These are phyloP conservation scores for Collybiopsis luxurians DNA, from an alignment of 768 basidiomycete species.

Conservation along the genomic window DNA sequence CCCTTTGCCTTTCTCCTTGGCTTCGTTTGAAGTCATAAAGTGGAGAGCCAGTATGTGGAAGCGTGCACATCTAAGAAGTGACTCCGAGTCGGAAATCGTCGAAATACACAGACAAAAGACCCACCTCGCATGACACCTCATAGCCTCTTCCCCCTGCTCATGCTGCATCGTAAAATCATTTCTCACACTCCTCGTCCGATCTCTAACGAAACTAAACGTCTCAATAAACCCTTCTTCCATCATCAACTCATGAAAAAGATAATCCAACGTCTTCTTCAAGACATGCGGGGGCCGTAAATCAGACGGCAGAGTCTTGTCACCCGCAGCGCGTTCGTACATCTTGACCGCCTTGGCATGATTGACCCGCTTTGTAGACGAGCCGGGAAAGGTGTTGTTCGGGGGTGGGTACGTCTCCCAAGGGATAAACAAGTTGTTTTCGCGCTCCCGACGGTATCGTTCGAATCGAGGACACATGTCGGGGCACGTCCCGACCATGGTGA, in stretches of 20 bases:
- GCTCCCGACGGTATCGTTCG: constrained; percentile 87
- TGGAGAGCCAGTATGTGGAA: constrained; percentile 90
- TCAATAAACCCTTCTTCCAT: constrained; percentile 64
- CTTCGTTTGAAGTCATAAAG: constrained; percentile 14
- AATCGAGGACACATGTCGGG: constrained; percentile 93
- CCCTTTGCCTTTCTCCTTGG: constrained; percentile 40
- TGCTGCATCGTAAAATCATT: constrained; percentile 96
- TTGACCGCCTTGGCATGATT: constrained; percentile 90
- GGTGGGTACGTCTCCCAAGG: constrained; percentile 78
- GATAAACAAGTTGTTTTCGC: constrained; percentile 77
- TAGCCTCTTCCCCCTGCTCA: constrained; percentile 69
- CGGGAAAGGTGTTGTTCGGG: constrained; percentile 8
- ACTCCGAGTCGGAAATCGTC: too few species aligned
- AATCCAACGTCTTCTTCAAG: constrained; percentile 87
- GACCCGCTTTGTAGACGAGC: constrained; percentile 66
- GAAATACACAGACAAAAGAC: too few species aligned
- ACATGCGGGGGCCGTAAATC: constrained; percentile 87
- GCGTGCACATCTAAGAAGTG: constrained; percentile 63
- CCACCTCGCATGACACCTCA: constrained; percentile 82
- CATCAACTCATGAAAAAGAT: constrained; percentile 85
- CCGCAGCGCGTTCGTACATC: constrained; percentile 91
- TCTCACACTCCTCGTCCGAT: constrained; percentile 85
- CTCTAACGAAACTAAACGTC: constrained; percentile 83
- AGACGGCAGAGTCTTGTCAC: constrained; percentile 87
- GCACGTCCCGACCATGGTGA: constrained; percentile 92